phyloP scores from a whole-genome alignment of 2,329 filamentous ascomycete species.

The Aotearoamyces nothofagi region DNA sequence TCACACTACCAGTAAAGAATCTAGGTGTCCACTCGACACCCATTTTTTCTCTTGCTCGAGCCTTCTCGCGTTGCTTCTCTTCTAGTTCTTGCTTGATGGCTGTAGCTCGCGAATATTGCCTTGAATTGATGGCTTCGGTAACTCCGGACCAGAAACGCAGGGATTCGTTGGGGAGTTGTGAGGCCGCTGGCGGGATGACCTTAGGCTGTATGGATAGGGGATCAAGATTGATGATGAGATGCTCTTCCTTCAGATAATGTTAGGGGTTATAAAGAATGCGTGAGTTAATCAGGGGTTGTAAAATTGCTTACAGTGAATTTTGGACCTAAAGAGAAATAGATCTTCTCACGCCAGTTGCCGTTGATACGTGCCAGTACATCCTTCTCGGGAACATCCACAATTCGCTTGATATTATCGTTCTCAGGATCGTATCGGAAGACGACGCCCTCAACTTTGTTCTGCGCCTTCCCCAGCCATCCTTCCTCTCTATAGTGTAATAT shows the following conservation, averaged over 20 bases:
- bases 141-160: constrained; percentile 78
- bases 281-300: too few relatives aligned
- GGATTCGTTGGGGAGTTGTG: constrained; percentile 81
- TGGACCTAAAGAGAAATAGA: constrained; percentile 43
- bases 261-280: constrained; percentile 3
- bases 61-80: constrained; percentile 75
- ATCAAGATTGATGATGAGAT: constrained; percentile 70
- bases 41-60: constrained; percentile 58
- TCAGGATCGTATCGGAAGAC: constrained; percentile 82
- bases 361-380: constrained; percentile 72
- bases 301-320: constrained; percentile 41
- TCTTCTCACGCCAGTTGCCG: constrained; percentile 70
- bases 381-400: constrained; percentile 75
- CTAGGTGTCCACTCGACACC: constrained; percentile 66
- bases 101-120: constrained; percentile 76
- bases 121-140: constrained; percentile 68
- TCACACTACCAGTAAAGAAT: constrained; percentile 61
- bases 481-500: constrained; percentile 91
- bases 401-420: constrained; percentile 63
- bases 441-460: constrained; percentile 83
- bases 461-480: constrained; percentile 81
- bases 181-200: constrained; percentile 56
- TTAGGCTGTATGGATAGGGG: constrained; percentile 72
- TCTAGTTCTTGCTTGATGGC: constrained; percentile 82
- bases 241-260: constrained; percentile 34